phyloP scores from a whole-genome alignment of 192 early-diverging fungal genomes.

The Linnemannia schmuckeri region DNA sequence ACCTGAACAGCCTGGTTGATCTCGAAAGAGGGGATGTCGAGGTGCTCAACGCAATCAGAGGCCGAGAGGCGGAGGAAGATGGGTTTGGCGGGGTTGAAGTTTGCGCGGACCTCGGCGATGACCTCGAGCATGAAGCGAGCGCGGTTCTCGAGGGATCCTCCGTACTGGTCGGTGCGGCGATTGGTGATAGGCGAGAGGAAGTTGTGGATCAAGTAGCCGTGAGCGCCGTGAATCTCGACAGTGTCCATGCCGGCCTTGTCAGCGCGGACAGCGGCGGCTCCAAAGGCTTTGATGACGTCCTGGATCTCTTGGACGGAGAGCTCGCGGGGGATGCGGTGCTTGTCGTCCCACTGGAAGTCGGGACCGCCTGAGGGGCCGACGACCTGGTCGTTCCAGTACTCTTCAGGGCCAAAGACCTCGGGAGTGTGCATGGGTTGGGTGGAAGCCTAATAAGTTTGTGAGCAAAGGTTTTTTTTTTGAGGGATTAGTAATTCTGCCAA shows the following conservation, averaged over 20 bases:
- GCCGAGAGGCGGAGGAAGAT: slow-evolving; percentile 87
- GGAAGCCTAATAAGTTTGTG: slow-evolving; percentile 13
- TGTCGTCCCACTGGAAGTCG: slow-evolving; percentile 49
- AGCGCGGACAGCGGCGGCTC: slow-evolving; percentile 75
- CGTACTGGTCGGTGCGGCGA: slow-evolving; percentile 91
- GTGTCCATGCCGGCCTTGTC: slow-evolving; percentile 88
- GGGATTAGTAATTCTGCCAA: not conserved
- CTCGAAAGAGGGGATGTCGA: slow-evolving; percentile 68
- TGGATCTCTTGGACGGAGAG: slow-evolving; percentile 79
- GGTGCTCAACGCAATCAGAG: slow-evolving; percentile 75
- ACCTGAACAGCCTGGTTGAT: slow-evolving; percentile 80
- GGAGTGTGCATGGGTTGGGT: not conserved
- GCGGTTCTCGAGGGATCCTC: slow-evolving; percentile 93
- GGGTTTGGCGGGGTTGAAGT: slow-evolving; percentile 74
- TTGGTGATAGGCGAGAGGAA: slow-evolving; percentile 90
- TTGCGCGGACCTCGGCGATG: slow-evolving; percentile 68
- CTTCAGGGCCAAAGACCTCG: slow-evolving; percentile 6
- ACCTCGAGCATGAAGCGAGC: slow-evolving; percentile 67
- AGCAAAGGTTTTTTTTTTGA: not conserved
- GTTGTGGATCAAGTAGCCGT: slow-evolving; percentile 89
- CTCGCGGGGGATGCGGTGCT: slow-evolving; percentile 63
- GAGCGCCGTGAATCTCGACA: slow-evolving; percentile 91
- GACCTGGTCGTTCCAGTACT: slow-evolving; percentile 83
- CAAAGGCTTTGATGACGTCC: slow-evolving; percentile 73
- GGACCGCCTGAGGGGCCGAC: slow-evolving; percentile 72